Base-by-base conservation (phyloP, 2,329 filamentous ascomycete genomes). In the Penicillium verrucosum region DNA sequence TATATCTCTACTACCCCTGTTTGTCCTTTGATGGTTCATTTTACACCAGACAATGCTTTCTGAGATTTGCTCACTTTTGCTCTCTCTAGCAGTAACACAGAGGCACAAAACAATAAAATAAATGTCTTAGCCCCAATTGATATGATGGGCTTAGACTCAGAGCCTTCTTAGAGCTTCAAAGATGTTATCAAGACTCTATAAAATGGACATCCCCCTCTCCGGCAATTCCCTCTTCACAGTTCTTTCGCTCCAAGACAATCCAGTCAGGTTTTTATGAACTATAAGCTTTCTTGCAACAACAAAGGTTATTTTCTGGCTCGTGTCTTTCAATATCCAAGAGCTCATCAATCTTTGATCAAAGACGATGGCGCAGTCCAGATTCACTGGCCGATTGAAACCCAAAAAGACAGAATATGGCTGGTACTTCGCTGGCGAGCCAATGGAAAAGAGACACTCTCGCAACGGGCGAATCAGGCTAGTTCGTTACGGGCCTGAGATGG, bases 381-480 rank as follows among this genome's bases (percentile, higher is more conserved):
- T 55, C 52, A 55, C 38, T 5, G 52, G 52, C 23, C 40, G 14
- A 51, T 18, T 40, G 14, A 51, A 49, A 18, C 5, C 52, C 12
- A 23, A 32, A 16, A 32, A 37, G 29, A 32, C 45, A 37, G n/a
- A 36, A 16, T 51, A 51, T 8, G 46, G 32, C 21, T 55, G 52
- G 52, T 55, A 55, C 40, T 55, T 55, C 23, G 52, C 52, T 10
- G 52, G 52, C 4, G 32, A 55, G 34, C 46, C 52, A 34, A 55
- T 55, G 52, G 38, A 55, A 18, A 55, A 50, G n/a, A 43, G 16
- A 50, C 38, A 18, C 10, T 27, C 52, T 37, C 21, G 52, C 29
- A 30, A 46, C 14, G 25, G 45, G 12, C 38, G 29, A 37, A 55
- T 55, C 23, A 50, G 40, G n/a, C 38, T 55, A 27, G 37, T 55